Base-by-base conservation (phyloP, 768 basidiomycete species). In the Lactarius sp. region DNA sequence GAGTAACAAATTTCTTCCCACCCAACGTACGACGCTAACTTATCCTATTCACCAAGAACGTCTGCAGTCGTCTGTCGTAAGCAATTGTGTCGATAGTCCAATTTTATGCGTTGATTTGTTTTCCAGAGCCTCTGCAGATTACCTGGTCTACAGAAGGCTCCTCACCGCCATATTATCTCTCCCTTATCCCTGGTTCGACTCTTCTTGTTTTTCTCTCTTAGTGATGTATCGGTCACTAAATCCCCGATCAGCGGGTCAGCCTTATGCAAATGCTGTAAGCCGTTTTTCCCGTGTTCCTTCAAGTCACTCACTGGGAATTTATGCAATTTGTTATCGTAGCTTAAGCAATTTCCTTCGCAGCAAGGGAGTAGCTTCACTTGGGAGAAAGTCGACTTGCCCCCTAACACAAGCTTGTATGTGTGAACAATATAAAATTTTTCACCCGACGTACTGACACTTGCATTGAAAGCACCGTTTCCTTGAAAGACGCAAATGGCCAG, bases 401-500 rank as follows among this genome's bases (percentile, higher is more conserved):
- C 72, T 1, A 78, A 77, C 27, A 80, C 79, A 16, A 62, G 68
- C 37, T 76, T 87, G 87, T 88, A n/a, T n/a, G 68, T 66, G 80
- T 36, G 53, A 36, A 41, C 31, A 42, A 9, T 41, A 12, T 54
- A 64, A 44, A 39, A n/a, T 47, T 41, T 55, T 31, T 18, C 41
- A n/a, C 33, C 5, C 6, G 27, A 34, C 42, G 42, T 33, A 42
- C 39, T 67, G 9, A 70, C 39, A 8, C 31, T 42, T 37, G 4
- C n/a, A 3, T 20, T 66, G 13, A 56, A 44, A 90, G 88, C 67
- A 81, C 81, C n/a, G 67, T 82, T 39, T 70, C 70, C 13, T 62
- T 87, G 66, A 86, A 84, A 74, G 88, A 90, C 65, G 74, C 73
- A 69, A 81, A 82, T 14, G 88, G 88, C 16, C 16, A 70, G 1